Percentiles rank a stretch among this genome's conserved stretches.
phyloP scores from a whole-genome alignment of 495 filamentous ascomycete species.

The Daldinia vernicosa region DNA sequence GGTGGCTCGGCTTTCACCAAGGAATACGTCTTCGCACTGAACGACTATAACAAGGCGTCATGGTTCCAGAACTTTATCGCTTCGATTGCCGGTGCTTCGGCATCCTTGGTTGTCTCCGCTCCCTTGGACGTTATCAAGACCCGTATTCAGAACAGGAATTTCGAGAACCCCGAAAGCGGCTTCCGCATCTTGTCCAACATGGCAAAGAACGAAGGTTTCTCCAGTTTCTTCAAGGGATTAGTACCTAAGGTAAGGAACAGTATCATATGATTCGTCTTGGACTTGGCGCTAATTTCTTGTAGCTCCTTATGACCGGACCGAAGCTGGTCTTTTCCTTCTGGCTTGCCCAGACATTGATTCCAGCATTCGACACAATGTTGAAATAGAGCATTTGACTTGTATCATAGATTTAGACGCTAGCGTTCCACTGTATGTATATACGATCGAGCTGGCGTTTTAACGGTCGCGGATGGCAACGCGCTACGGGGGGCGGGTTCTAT shows the following conservation, averaged over 20 bases:
- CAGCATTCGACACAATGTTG: constrained; percentile 59
- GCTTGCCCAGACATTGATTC: constrained; percentile 94
- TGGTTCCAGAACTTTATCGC: constrained; percentile 98
- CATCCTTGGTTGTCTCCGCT: constrained; percentile 91
- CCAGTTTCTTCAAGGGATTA: constrained; percentile 96
- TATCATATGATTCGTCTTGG: background rate
- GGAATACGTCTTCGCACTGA: constrained; percentile 86
- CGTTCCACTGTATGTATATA: constrained; percentile 39
- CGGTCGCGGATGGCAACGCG: constrained; percentile 27
- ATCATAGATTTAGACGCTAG: constrained; percentile 25
- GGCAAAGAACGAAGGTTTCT: constrained; percentile 84
- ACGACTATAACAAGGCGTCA: constrained; percentile 93
- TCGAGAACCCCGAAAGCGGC: constrained; percentile 94
- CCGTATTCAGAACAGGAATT: constrained; percentile 98
- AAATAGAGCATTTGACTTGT: constrained; percentile 34
- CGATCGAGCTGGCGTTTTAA: constrained; percentile 39
- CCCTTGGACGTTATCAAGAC: constrained; percentile 99
- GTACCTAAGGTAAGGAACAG: constrained; percentile 81
- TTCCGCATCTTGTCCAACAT: constrained; percentile 92
- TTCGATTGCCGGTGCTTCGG: constrained; percentile 90
- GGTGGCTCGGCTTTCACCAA: constrained; percentile 98
- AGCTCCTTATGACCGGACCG: constrained; percentile 96
- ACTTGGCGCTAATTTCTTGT: background rate
- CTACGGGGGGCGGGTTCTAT: constrained; percentile 16
- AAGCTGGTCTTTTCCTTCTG: constrained; percentile 99